Base-by-base conservation (phyloP, 768 basidiomycete genomes). In the Lepiota venenata region DNA sequence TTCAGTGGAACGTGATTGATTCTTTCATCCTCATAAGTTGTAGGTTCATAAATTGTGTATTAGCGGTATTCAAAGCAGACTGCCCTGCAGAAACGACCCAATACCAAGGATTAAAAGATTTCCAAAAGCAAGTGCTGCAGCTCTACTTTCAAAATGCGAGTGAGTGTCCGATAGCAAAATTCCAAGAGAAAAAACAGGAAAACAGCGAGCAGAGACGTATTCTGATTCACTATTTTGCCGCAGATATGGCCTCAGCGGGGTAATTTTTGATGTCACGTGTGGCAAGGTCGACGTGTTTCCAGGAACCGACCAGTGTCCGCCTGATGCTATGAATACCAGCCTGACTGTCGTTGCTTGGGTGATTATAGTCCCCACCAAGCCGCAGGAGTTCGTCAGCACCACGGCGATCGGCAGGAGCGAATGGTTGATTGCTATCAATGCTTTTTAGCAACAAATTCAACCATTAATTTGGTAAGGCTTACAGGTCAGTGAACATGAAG, bases 391-490 rank as follows among this genome's bases (percentile, higher is more conserved):
- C 79, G 32, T 76, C 66, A 0, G 84, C 87, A 18, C 66, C 77
- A 40, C 83, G 79, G 11, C 74, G 71, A 61, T 88, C 84, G 8
- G 74, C 72, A 4, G 88, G 88, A 6, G 83, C 79, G 71, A 89
- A 85, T 0, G 88, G 87, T 67, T 86, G 81, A 67, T 89, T 90
- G 66, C 72, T 73, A 32, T 32, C 32, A 11, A 29, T 8, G 20
- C 10, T 38, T 14, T 11, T 46, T 44, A 41, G 14, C 21, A 10
- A 51, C 21, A 9, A 15, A 16, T 21, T 20, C 22, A 29, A 12
- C 15, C 5, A n/a, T 16, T 36, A 8, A 32, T 42, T 16, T 32
- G 18, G 12, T 4, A 21, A 6, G 29, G 52, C 64, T 51, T 57
- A 72, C 72, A 76, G 71, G 32, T 72, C 50, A 45, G 68, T 79